Evolutionary conservation across 116 monocot genomes (phyloP), one percentile per base, ranked within the genome.

Genomic region (Phalaenopsis hybrid): DNA sequence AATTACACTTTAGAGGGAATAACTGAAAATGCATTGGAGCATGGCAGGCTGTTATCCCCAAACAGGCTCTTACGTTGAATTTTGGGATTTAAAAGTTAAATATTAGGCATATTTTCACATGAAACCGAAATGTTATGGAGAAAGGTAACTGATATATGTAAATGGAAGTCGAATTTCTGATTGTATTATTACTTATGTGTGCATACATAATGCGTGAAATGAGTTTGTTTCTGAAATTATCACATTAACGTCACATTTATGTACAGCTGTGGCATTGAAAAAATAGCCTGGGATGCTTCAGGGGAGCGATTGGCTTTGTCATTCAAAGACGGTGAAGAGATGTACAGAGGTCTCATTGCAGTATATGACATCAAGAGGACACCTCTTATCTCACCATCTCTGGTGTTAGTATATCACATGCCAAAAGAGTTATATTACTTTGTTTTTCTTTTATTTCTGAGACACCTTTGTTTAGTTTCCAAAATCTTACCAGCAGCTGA

Each of bases 301-400:
- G 94, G 94, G 75, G 97, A 97, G 63, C 85, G 97, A 31, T 78
- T 97, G 80, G 94, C 97, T 31, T 83, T 97, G 79, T 92, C 97
- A 67, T 94, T 88, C 79, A 90, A 84, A 88, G 90, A 84, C 74
- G 90, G 92, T 57, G 85, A 89, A 85, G 97, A 97, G 13, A 82
- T 84, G 52, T 93, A 90, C 68, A 55, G 57, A 57, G 97, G 97
- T 80, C 92, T 97, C 6, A 78, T 97, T 89, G 97, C 97, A 69
- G 82, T 94, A 75, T 97, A 93, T 78, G 97, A 97, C 84, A 82
- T 92, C 41, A 88, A 75, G 78, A 88, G 97, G 78, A 80, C 86
- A 7, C 94, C 97, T 33, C 91, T 94, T 81, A 57, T 94, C 68
- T 91, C 92, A 78, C 85, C 87, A 74, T 94, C 95, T 82, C 78